phyloP scores from a whole-genome alignment of 257 asterid genomes.

The Solanum ahanhuiri region DNA sequence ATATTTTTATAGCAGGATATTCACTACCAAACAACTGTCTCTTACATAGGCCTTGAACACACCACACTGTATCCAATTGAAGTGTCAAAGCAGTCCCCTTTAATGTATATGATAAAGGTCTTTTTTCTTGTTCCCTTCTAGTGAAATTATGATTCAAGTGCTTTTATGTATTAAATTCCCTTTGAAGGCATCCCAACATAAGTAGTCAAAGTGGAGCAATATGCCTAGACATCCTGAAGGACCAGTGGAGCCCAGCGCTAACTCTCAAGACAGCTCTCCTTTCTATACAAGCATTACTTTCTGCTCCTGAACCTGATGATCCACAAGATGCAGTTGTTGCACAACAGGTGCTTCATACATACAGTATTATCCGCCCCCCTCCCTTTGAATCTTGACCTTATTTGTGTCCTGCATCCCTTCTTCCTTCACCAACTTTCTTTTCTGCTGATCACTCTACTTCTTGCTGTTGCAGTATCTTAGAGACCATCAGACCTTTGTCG shows the following conservation, averaged over 20 bases:
- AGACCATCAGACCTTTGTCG: conserved; percentile 59
- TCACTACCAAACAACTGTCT: not conserved
- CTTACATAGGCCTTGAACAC: not conserved
- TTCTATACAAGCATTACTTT: conserved; percentile 85
- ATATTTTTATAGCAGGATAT: not conserved
- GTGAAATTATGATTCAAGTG: conserved; percentile 1
- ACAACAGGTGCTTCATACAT: conserved; percentile 47
- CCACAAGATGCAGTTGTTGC: conserved; percentile 99
- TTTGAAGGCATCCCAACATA: conserved; percentile 90
- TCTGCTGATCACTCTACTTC: not conserved
- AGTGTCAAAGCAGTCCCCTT: not conserved
- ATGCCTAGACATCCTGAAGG: conserved; percentile 95
- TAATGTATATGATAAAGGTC: not conserved
- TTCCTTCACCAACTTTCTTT: not conserved
- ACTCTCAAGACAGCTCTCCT: conserved; percentile 95
- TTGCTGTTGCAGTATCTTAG: conserved; percentile 41
- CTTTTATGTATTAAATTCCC: conserved; percentile 7
- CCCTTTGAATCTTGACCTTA: not conserved
- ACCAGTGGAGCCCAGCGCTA: conserved; percentile 98
- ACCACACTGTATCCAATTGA: not conserved
- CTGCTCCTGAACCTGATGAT: conserved; percentile 94
- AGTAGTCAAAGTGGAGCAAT: conserved; percentile 99
- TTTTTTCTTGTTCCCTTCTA: not conserved
- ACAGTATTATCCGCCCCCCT: not conserved
- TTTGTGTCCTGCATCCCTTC: not conserved